Base-by-base conservation (phyloP, 495 filamentous ascomycete species). In the Cercophora sp. region DNA sequence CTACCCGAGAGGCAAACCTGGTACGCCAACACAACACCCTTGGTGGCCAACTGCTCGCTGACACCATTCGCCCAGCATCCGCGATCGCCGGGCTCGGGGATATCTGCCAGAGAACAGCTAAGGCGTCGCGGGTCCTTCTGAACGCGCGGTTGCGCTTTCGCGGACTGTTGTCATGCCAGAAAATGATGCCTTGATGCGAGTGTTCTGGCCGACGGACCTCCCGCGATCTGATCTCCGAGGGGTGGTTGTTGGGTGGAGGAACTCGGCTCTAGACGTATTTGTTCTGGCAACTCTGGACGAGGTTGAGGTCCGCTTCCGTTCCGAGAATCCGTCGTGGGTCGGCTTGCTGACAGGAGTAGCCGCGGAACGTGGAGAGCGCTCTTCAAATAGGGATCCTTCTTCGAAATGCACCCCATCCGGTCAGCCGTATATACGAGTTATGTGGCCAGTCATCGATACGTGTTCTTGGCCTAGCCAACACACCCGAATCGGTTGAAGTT, bases 131-230 rank as follows among this genome's bases (percentile, higher is more conserved):
- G 93, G 55, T 97, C 93, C 53, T 97, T 97, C 76, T 98, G 82
- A 77, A 35, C 55, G 56, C 55, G 59, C 58, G 55, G 54, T 61
- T 52, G 61, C 56, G 57, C 56, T 40, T 54, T 45, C 18, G 36
- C 63, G 51, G 54, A 57, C 63, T 72, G 75, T 76, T 73, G 75
- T 77, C 85, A 81, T 85, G 91, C 89, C 86, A 82, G 85, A 90
- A 80, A 75, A 95, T 88, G 87, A 96, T 89, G 88, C 88, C 59
- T 75, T 97, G 77, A 86, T 97, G 82, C 87, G 93, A 69, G 82
- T 99, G 74, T 97, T 99, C 71, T 99, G 93, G 93, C 93, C 93
- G 55, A 85, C 86, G 54, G 91, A 97, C 74, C 82, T 88, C 31
- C 76, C 84, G 20, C 81, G 84, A 63, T 85, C 79, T 19, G 83